Evolutionary conservation across 2,329 filamentous ascomycete species (phyloP).

Genomic region (Ascochyta fabae): DNA sequence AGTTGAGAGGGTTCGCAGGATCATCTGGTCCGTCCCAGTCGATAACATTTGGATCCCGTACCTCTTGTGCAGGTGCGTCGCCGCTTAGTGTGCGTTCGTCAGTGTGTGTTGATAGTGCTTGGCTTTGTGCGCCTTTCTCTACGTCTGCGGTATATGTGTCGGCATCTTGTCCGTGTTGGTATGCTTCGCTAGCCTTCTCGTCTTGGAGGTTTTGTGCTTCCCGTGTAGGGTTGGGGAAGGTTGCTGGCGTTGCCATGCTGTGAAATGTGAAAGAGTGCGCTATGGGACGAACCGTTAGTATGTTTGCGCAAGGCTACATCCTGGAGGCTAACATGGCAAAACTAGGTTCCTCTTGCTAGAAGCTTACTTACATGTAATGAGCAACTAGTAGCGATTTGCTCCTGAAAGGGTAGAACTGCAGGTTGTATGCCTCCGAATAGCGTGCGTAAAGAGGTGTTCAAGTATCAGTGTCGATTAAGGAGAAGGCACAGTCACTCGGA

Average conservation of each 20-base stretch:
- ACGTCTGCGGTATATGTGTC: constrained; percentile 33
- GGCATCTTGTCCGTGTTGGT: constrained; percentile 37
- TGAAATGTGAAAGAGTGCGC: background rate
- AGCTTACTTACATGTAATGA: background rate
- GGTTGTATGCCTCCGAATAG: background rate
- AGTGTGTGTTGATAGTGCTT: constrained; percentile 32
- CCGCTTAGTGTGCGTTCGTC: constrained; percentile 33
- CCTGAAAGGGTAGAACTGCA: background rate
- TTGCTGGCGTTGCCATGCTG: constrained; percentile 33
- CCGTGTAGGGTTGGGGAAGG: constrained; percentile 23
- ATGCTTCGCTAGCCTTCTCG: constrained; percentile 31
- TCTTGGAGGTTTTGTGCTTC: constrained; percentile 28
- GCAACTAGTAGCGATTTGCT: background rate
- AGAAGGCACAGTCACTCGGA: background rate
- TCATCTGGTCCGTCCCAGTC: constrained; percentile 48
- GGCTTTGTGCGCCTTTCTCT: constrained; percentile 37
- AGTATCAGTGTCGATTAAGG: background rate
- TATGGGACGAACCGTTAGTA: background rate
- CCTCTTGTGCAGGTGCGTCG: constrained; percentile 13
- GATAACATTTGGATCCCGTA: constrained; percentile 38
- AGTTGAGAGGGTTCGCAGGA: constrained; percentile 50
- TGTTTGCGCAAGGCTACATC: background rate
- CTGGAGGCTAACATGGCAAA: background rate
- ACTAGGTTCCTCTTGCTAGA: background rate
- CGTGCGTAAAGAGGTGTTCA: background rate